Evolutionary conservation across 768 basidiomycete genomes (phyloP).

Genomic region (Holtermanniella nyarrowii): DNA sequence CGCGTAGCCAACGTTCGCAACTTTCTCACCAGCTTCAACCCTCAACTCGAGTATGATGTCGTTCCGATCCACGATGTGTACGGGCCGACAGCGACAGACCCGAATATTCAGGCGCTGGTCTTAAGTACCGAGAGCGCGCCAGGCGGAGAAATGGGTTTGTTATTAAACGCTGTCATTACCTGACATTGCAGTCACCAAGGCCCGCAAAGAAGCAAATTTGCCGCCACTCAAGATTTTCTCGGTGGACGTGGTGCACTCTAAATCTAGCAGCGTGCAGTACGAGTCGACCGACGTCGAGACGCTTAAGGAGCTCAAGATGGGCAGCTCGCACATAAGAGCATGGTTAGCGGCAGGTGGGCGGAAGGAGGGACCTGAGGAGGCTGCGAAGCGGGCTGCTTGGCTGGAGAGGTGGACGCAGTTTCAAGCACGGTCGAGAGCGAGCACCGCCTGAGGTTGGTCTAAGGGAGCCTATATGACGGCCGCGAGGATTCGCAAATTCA

Average conservation of each 20-base stretch:
- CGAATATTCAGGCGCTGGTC: slow-evolving; percentile 80
- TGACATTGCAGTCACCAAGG: slow-evolving; percentile 51
- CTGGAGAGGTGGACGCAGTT: too few species aligned
- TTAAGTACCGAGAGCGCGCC: slow-evolving; percentile 77
- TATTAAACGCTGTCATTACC: neutral
- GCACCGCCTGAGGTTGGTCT: too few species aligned
- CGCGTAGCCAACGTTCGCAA: slow-evolving; percentile 54
- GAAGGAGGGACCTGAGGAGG: too few species aligned
- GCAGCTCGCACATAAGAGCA: slow-evolving; percentile 81
- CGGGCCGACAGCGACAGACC: slow-evolving; percentile 81
- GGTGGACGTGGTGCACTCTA: slow-evolving; percentile 78
- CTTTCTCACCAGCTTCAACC: slow-evolving; percentile 64
- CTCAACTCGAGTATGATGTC: slow-evolving; percentile 55
- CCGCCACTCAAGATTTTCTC: slow-evolving; percentile 57
- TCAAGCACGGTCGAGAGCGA: too few species aligned
- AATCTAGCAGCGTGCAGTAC: neutral
- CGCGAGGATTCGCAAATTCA: too few species aligned
- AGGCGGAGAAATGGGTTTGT: slow-evolving; percentile 66
- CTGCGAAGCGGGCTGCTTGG: too few species aligned
- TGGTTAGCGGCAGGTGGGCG: slow-evolving; percentile 55
- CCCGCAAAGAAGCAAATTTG: slow-evolving; percentile 48
- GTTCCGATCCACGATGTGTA: slow-evolving; percentile 73
- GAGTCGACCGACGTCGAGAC: slow-evolving; percentile 38
- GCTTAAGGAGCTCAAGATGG: slow-evolving; percentile 75
- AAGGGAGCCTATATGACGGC: too few species aligned